Conservation (phyloP, 2,329 filamentous ascomycete genomes). For the Trichoderma oligosporum region DNA sequence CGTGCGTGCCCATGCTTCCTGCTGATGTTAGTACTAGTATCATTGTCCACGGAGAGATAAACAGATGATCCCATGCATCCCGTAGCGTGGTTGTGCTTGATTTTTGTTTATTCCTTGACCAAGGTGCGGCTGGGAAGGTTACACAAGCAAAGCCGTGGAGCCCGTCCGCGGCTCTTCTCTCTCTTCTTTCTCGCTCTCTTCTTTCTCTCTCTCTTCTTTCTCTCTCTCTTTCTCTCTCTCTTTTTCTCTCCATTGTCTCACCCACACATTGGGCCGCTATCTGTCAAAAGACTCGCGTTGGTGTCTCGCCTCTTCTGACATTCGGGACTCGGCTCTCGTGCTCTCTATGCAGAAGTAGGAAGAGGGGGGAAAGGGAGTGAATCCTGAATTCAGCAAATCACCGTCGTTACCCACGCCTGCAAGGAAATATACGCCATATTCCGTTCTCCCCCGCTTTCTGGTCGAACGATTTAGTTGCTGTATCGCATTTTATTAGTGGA, state of each 20-base stretch:
- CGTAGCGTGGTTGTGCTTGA: slow-evolving; percentile 8
- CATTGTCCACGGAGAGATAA: neutral
- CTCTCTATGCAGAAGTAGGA: neutral
- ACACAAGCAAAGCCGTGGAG: slow-evolving; percentile 4
- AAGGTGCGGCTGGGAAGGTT: slow-evolving; percentile 9
- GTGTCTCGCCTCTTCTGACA: neutral
- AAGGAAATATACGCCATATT: neutral
- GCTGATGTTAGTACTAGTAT: neutral
- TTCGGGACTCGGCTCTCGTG: neutral
- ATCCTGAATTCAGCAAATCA: slow-evolving; percentile 10
- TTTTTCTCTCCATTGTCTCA: neutral
- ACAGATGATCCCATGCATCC: slow-evolving; percentile 12
- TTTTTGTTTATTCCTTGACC: neutral
- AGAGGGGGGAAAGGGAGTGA: neutral
- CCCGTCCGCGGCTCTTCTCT: no score
- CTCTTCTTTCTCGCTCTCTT: no score
- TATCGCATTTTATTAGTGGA: neutral
- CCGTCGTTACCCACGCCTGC: slow-evolving; percentile 1
- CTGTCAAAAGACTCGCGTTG: slow-evolving; percentile 4
- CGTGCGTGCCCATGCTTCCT: neutral
- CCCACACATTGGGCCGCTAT: slow-evolving; percentile 7
- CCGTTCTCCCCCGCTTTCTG: slow-evolving; percentile 13
- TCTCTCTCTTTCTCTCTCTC: neutral
- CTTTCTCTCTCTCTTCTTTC: no score
- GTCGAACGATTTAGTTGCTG: slow-evolving; percentile 1